A percentile compares a stretch with the other conserved stretches of the same genome.
Evolutionary conservation across 768 basidiomycete species (phyloP).

Genomic region (Tricholoma sp.): DNA sequence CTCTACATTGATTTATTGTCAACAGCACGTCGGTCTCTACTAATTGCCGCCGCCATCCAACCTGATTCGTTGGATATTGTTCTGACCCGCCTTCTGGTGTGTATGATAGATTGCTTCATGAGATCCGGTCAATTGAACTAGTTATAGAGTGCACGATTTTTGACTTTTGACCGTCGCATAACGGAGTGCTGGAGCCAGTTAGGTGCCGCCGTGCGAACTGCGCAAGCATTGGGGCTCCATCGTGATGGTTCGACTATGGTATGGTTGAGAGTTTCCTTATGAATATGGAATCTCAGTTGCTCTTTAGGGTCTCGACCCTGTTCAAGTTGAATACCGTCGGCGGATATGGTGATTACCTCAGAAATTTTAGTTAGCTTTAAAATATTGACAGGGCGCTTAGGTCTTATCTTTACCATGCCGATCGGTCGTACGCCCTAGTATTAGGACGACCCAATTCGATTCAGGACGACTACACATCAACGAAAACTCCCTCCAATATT

Average conservation of each 20-base stretch:
- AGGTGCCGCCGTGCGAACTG: slow-evolving; percentile 88
- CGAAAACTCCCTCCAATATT: slow-evolving; percentile 68
- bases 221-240: slow-evolving; percentile 90
- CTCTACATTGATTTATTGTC: slow-evolving; percentile 8
- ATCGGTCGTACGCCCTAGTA: slow-evolving; percentile 88
- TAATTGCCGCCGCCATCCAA: slow-evolving; percentile 91
- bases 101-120: slow-evolving; percentile 26
- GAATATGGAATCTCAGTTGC: neutral
- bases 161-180: slow-evolving; percentile 75
- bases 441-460: slow-evolving; percentile 87
- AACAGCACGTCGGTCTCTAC: slow-evolving; percentile 76
- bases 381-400: slow-evolving; percentile 28
- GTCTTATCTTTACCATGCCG: slow-evolving; percentile 92
- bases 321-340: slow-evolving; percentile 82
- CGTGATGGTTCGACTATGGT: slow-evolving; percentile 84
- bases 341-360: slow-evolving; percentile 65
- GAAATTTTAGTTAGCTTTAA: neutral
- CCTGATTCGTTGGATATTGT: slow-evolving; percentile 91
- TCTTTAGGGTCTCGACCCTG: slow-evolving; percentile 61
- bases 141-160: slow-evolving; percentile 47
- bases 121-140: slow-evolving; percentile 36
- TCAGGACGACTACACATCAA: slow-evolving; percentile 85
- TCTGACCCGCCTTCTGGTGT: slow-evolving; percentile 82
- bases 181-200: slow-evolving; percentile 97
- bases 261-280: slow-evolving; percentile 16